Evolutionary conservation across 192 early-diverging fungal genomes (phyloP), one percentile per base, ranked within the genome.

Genomic region (Coemansia sp.): DNA sequence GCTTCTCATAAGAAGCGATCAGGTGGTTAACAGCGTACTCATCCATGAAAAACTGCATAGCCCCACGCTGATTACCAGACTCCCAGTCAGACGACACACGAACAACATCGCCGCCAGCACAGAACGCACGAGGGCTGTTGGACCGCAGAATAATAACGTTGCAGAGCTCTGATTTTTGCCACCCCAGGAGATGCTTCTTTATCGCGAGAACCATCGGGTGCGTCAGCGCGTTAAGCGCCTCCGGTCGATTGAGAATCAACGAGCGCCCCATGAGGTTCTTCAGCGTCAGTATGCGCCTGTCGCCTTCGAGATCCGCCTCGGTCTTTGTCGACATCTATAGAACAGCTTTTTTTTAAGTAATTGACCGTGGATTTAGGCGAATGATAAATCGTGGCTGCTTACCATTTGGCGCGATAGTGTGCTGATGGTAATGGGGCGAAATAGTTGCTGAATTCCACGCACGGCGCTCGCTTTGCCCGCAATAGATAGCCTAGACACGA

Each of bases 1-100:
- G 97, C 65, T 91, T 99, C 53, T 86, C 77, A 36, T 91, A 69
- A 14, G 97, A 90, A 4, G 91, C 97, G 48, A 97, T 92, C 31
- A 92, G 76, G 77, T 99, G 94, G 85, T 98, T 93, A 59, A 97
- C 74, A 68, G 84, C 79, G 77, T 97, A 99, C 79, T 99, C 95
- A 61, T 90, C 86, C 65, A 93, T 85, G 68, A 99, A 96, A 72
- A 98, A 97, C 63, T 76, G 71, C 59, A 94, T 63, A 3, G 91
- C 90, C 0, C 72, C 65, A 9, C 50, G 33, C 0, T 77, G 57
- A 45, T 82, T 71, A 16, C 75, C 76, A 6, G 16, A 33, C 34
- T 69, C 42, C 53, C 82, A 82, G 21, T 69, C 59, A 45, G 84
- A 74, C 35, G 88, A 83, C 16, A 88, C 86, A 56, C 65, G 34